Percentiles rank a stretch among this genome's conserved stretches.
Evolutionary conservation across 345 rosid genomes (phyloP).

Genomic region (Euphorbia pulcherrima): DNA sequence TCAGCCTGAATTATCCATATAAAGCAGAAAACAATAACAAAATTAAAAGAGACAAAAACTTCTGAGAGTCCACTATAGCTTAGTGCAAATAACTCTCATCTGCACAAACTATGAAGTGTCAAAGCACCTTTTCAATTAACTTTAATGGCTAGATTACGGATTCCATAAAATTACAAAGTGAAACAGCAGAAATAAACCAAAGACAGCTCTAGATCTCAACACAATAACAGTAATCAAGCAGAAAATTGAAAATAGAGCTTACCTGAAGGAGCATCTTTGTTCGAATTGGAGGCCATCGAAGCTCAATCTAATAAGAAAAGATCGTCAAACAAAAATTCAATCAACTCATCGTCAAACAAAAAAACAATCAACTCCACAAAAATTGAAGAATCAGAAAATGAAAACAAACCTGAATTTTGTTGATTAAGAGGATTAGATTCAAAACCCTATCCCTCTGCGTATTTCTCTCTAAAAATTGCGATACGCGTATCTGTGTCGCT

Average conservation of each 20-base stretch:
- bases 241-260: background rate
- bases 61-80: background rate
- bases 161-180: background rate
- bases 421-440: conserved; percentile 1
- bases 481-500: background rate
- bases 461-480: background rate
- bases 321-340: background rate
- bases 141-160: background rate
- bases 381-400: background rate
- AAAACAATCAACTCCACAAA: background rate
- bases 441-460: conserved; percentile 5
- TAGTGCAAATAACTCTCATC: background rate
- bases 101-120: background rate
- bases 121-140: background rate
- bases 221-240: background rate
- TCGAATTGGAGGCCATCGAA: conserved; percentile 57
- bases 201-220: background rate
- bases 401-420: background rate
- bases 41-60: background rate
- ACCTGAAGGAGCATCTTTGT: conserved; percentile 61
- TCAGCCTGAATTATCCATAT: background rate
- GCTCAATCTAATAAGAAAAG: background rate
- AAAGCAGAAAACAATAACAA: background rate
- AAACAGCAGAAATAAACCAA: background rate
- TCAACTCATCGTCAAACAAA: background rate